Percentiles rank a stretch among this genome's conserved stretches.
phyloP scores from a whole-genome alignment of 2,329 filamentous ascomycete species.

The Bimuria novae-zelandiae region DNA sequence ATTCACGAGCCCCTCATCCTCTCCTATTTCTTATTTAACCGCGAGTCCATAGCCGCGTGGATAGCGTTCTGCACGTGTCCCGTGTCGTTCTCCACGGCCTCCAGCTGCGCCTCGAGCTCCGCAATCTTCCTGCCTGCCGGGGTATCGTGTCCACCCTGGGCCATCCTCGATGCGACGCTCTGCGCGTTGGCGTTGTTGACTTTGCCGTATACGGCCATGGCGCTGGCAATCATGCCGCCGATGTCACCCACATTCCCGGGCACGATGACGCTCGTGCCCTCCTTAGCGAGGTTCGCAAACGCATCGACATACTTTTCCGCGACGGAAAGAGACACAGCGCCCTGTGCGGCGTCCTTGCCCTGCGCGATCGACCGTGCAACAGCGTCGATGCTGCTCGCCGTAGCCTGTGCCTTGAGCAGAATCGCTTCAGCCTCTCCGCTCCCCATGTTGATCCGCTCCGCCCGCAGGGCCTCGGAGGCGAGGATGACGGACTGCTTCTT shows the following conservation, averaged over 20 bases:
- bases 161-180: slow-evolving; percentile 61
- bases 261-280: slow-evolving; percentile 93
- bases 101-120: slow-evolving; percentile 35
- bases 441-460: slow-evolving; percentile 92
- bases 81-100: slow-evolving; percentile 27
- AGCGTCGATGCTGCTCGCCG: slow-evolving; percentile 83
- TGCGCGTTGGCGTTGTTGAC: slow-evolving; percentile 80
- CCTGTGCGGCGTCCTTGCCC: slow-evolving; percentile 76
- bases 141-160: slow-evolving; percentile 22
- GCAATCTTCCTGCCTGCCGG: slow-evolving; percentile 35
- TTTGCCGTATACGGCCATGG: slow-evolving; percentile 93
- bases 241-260: slow-evolving; percentile 97
- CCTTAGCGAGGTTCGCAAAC: slow-evolving; percentile 88
- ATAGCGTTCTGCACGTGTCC: slow-evolving; percentile 38
- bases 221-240: slow-evolving; percentile 93
- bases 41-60: slow-evolving; percentile 42
- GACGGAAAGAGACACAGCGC: slow-evolving; percentile 82
- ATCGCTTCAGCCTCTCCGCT: slow-evolving; percentile 95
- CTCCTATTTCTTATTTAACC: slow-evolving; percentile 34
- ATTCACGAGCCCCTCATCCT: background rate
- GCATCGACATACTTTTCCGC: slow-evolving; percentile 98
- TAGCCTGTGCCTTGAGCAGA: slow-evolving; percentile 80
- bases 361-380: slow-evolving; percentile 76
- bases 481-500: slow-evolving; percentile 96
- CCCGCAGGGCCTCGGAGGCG: slow-evolving; percentile 85